A percentile compares a stretch with the other conserved stretches of the same genome.
Conservation (phyloP, 495 filamentous ascomycete genomes). For the Aspergillus hancockii region DNA sequence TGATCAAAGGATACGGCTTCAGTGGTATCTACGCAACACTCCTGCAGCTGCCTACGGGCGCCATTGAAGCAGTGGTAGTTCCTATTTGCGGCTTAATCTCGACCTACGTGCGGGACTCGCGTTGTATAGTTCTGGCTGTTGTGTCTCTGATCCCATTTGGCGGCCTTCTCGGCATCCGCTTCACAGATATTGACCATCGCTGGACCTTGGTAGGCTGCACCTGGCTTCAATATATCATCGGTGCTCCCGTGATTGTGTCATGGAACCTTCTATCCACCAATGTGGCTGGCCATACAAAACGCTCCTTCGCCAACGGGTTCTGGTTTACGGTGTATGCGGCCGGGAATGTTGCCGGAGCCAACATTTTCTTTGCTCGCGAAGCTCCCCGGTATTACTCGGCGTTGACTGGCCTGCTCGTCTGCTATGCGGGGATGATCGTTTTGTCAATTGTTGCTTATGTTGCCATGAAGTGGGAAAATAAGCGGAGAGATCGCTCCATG, state of each 20-base stretch:
- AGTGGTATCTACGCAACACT: conserved; percentile 41
- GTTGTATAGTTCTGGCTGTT: conserved; percentile 40
- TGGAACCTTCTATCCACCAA: conserved; percentile 61
- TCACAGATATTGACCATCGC: conserved; percentile 43
- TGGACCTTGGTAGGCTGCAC: conserved; percentile 54
- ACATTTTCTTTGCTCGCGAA: conserved; percentile 41
- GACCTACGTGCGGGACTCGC: conserved; percentile 41
- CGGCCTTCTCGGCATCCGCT: conserved; percentile 45
- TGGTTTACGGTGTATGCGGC: conserved; percentile 40
- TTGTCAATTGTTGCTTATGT: conserved; percentile 25
- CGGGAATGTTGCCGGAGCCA: conserved; percentile 48
- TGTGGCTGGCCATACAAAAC: conserved; percentile 67
- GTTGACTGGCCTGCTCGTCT: conserved; percentile 32
- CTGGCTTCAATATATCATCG: conserved; percentile 50
- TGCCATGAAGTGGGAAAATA: conserved; percentile 33
- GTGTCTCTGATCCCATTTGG: conserved; percentile 37
- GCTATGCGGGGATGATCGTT: conserved; percentile 38
- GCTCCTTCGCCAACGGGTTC: conserved; percentile 46
- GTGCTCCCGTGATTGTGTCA: conserved; percentile 52
- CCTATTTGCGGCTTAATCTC: conserved; percentile 40
- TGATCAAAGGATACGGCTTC: conserved; percentile 49
- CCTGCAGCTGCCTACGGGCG: conserved; percentile 48
- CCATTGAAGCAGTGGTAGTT: conserved; percentile 41
- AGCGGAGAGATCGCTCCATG: conserved; percentile 25
- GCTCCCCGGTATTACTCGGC: conserved; percentile 40